Evolutionary conservation across 371 early-diverging fungal species (phyloP).

Genomic region (Mortierella sp.): DNA sequence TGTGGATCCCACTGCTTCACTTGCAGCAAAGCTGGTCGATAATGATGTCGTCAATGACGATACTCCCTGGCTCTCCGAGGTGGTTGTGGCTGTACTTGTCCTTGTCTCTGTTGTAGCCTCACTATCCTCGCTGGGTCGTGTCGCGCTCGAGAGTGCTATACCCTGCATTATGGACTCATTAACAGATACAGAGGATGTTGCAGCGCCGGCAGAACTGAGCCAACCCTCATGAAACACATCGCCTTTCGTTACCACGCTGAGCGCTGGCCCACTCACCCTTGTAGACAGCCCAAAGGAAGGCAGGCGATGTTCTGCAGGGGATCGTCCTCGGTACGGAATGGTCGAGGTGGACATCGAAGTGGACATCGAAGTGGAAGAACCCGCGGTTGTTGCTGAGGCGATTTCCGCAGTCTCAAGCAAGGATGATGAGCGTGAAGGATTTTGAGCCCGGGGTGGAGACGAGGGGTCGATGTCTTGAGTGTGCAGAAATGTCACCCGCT

Average conservation of each 20-base stretch:
- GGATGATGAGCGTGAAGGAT: no score
- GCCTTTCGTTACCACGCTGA: constrained; percentile 38
- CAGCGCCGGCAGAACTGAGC: constrained; percentile 24
- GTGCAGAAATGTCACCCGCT: no score
- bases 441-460: constrained; percentile 5
- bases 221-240: constrained; percentile 47
- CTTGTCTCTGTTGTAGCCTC: not conserved
- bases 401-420: no score
- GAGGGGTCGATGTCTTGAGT: no score
- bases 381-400: no score
- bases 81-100: no score
- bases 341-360: no score
- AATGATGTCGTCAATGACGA: constrained; percentile 14
- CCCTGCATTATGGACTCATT: constrained; percentile 9
- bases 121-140: constrained; percentile 12
- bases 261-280: constrained; percentile 22
- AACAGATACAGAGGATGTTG: constrained; percentile 21
- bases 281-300: constrained; percentile 28
- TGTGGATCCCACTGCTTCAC: constrained; percentile 12
- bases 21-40: constrained; percentile 15
- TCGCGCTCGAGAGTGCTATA: constrained; percentile 10
- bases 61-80: not conserved
- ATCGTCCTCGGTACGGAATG: not conserved
- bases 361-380: no score
- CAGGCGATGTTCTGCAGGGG: constrained; percentile 1